Base-by-base conservation (phyloP, 1,284 basidiomycete genomes). In the Tilletia walkeri region DNA sequence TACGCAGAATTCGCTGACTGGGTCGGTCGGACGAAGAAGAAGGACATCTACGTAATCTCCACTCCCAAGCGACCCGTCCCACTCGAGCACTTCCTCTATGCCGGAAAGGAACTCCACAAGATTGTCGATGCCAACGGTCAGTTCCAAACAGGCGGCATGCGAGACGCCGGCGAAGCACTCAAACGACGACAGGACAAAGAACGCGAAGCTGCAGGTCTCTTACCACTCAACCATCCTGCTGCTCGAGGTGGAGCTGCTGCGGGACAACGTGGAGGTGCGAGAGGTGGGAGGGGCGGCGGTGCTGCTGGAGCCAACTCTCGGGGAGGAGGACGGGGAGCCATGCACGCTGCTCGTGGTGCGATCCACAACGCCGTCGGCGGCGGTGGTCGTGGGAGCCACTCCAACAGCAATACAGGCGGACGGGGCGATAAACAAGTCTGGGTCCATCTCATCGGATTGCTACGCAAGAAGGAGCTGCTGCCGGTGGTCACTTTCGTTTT, bases 1-100 rank as follows among this genome's bases (percentile, higher is more conserved):
- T 56, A 41, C n/a, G 4, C 30, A 65, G 96, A 99, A 82, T 99
- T 99, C 82, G 96, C 96, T 1, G 95, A 95, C 80, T 99, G 96
- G 96, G 95, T 99, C 71, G 96, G 96, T 2, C 91, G 96, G 10
- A 99, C 96, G 0, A 99, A 99, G 87, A 96, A 94, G 87, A 99
- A 98, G 85, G 94, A 99, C 79, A 97, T 99, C 71, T 99, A 98
- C 84, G 96, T 99, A 68, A 98, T 99, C 76, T 96, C 93, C 30
- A 99, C 96, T 0, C 89, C 92, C 0, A 95, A 98, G 85, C 89
- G 96, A 72, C 96, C 96, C 0, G 95, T 99, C 2, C 96, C 96
- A 2, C 87, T 99, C 50, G 95, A 99, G 84, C 96, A 99, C 86
- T 97, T 92, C 85, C 86, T 99, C 4, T 99, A 96, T 85, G 94